phyloP scores from a whole-genome alignment of 176 grass and related monocot species.

The Oryza glaberrima region DNA sequence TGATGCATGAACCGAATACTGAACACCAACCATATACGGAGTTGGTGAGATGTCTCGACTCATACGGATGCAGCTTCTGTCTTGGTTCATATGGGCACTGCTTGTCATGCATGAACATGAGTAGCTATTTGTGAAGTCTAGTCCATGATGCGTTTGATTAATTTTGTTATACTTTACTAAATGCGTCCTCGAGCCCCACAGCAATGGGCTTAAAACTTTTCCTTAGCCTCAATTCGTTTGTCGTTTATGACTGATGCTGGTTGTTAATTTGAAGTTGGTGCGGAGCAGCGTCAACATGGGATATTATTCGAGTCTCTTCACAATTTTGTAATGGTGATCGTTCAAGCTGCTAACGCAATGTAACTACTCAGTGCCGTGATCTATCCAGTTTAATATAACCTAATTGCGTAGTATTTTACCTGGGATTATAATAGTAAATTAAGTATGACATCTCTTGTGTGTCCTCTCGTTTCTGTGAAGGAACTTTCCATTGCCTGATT shows the following conservation, averaged over 20 bases:
- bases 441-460: background rate
- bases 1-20: conserved; percentile 36
- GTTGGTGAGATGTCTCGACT: conserved; percentile 38
- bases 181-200: conserved; percentile 26
- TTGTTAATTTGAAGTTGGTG: conserved; percentile 10
- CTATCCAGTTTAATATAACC: background rate
- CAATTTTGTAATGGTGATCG: background rate
- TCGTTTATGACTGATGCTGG: background rate
- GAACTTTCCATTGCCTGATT: conserved; percentile 16
- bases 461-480: background rate
- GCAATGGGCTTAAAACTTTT: background rate
- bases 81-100: conserved; percentile 27
- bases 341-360: background rate
- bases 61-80: conserved; percentile 20
- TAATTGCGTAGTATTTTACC: conserved; percentile 24
- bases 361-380: background rate
- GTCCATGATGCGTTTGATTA: conserved; percentile 7
- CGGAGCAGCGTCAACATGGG: background rate
- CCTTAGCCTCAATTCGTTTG: background rate
- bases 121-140: background rate
- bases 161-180: conserved; percentile 18
- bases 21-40: conserved; percentile 5
- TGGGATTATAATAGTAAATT: background rate
- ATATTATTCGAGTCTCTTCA: background rate
- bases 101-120: conserved; percentile 11